Percentiles rank a stretch among this genome's conserved stretches.
phyloP scores from a whole-genome alignment of 345 rosid species.

The Brassica cretica region DNA sequence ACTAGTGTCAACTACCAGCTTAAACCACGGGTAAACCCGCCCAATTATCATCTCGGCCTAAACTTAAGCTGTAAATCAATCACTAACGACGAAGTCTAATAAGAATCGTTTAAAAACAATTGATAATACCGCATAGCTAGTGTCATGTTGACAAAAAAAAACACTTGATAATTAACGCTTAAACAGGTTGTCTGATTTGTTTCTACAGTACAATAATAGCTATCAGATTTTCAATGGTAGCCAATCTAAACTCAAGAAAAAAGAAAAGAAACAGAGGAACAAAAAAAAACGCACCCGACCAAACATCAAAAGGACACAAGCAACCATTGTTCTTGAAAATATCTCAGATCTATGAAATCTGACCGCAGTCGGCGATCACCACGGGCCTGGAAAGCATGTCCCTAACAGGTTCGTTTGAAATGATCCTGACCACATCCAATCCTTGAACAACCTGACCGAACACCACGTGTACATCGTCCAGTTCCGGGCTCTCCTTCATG shows the following conservation, averaged over 20 bases:
- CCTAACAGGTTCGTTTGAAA: background rate
- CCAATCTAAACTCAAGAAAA: background rate
- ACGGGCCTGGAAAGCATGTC: background rate
- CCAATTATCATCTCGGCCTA: background rate
- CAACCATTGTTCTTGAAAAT: background rate
- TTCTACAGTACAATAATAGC: background rate
- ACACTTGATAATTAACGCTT: background rate
- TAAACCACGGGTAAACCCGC: background rate
- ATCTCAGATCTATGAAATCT: background rate
- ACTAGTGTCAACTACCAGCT: background rate
- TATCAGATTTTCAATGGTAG: background rate
- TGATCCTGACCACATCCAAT: background rate
- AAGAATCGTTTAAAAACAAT: background rate
- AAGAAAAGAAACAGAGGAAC: background rate
- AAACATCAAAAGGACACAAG: background rate
- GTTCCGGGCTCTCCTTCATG: slow-evolving; percentile 24
- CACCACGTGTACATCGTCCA: slow-evolving; percentile 22
- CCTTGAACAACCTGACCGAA: background rate
- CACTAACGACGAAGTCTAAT: background rate
- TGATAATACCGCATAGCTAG: too few relatives aligned
- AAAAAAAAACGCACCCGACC: background rate
- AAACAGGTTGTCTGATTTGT: too few relatives aligned
- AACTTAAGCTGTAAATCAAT: background rate
- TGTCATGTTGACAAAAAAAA: too few relatives aligned
- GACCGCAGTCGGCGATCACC: background rate